Base-by-base conservation (phyloP, 2,329 filamentous ascomycete genomes). In the Chrysoporthe austroafricana region DNA sequence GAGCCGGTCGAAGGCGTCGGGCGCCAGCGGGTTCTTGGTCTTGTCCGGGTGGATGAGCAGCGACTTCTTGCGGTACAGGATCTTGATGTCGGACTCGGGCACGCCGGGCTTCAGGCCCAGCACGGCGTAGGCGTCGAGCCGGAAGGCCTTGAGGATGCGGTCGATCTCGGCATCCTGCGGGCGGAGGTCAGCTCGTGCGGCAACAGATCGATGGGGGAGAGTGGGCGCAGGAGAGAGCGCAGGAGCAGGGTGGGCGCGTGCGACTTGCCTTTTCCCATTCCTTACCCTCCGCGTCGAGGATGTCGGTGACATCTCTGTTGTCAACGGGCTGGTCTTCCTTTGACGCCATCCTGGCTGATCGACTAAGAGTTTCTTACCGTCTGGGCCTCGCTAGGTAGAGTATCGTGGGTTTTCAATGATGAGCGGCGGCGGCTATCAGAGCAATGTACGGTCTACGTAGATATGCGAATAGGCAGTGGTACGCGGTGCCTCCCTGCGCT, bases 21-120 rank as follows among this genome's bases (percentile, higher is more conserved):
- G 95, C 0, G 96, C 96, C 61, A 85, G 87, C 0, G 93, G 91
- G 77, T 99, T 98, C 76, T 90, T 90, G 66, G 96, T 97, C 80
- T 99, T 99, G 84, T 99, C 96, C 7, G 96, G 96, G 83, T 99
- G 96, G 83, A 99, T 98, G 61, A 99, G 89, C 67, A 99, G 90
- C n/a, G 96, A 99, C 80, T 97, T 98, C 75, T 93, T 94, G 84
- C 96, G 94, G 82, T 98, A 99, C 73, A 88, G 88, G 73, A 90
- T 84, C 81, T 97, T 98, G 84, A 99, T 98, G 81, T 98, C 96
- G 69, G 93, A 94, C 74, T 98, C 95, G 66, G 96, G 89, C 26
- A 98, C 93, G 76, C 96, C 96, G 3, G 96, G 96, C 78, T 97
- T 94, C 58, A 99, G 91, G 79, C 96, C 96, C 58, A 99, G 90